Conservation (phyloP, 2,329 filamentous ascomycete genomes). For the Trichoderma semiorbis region DNA sequence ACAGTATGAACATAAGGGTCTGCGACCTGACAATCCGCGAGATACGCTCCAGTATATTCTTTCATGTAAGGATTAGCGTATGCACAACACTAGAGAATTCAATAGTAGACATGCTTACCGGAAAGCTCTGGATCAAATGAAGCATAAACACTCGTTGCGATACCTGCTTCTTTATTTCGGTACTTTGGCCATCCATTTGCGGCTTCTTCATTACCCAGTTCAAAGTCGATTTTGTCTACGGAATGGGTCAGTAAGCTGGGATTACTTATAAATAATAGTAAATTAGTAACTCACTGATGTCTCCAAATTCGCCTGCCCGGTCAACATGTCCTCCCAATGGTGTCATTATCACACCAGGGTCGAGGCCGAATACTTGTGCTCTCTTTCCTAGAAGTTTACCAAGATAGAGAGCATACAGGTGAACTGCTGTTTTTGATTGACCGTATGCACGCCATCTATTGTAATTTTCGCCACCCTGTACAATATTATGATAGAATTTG, state of each 20-base stretch:
- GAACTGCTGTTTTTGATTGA: background rate
- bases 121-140: background rate
- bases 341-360: constrained; percentile 33
- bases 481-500: background rate
- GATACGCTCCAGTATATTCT: background rate
- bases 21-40: background rate
- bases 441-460: background rate
- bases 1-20: background rate
- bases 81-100: background rate
- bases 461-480: background rate
- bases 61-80: background rate
- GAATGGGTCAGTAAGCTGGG: background rate
- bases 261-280: background rate
- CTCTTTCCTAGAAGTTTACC: constrained; percentile 29
- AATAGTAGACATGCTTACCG: background rate
- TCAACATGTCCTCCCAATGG: constrained; percentile 25
- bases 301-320: background rate
- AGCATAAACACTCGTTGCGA: background rate
- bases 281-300: background rate
- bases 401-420: background rate
- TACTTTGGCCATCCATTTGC: constrained; percentile 5
- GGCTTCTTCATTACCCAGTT: background rate
- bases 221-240: background rate
- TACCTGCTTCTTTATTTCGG: background rate
- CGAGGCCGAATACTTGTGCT: constrained; percentile 33